Evolutionary conservation across 495 filamentous ascomycete genomes (phyloP).

Genomic region (Halenospora varia): DNA sequence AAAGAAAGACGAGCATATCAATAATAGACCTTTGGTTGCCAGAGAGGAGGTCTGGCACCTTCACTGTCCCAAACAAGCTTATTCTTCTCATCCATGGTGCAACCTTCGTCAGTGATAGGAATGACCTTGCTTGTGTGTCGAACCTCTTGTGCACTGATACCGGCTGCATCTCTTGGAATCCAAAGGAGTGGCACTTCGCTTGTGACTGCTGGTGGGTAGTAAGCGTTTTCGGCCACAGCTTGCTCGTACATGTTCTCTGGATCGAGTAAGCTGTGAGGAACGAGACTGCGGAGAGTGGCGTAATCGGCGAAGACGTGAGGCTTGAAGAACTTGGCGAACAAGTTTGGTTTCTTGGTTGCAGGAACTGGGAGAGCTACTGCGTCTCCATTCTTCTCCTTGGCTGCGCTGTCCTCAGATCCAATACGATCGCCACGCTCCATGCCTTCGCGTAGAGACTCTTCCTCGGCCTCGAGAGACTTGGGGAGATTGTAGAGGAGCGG

Average conservation of each 20-base stretch:
- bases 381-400: constrained; percentile 25
- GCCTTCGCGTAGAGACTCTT: constrained; percentile 50
- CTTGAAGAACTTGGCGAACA: constrained; percentile 66
- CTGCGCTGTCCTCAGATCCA: constrained; percentile 21
- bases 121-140: constrained; percentile 67
- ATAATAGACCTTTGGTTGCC: constrained; percentile 63
- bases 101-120: constrained; percentile 78
- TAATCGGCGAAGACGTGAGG: constrained; percentile 78
- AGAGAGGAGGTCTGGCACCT: constrained; percentile 71
- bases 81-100: constrained; percentile 74
- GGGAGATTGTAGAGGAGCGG: constrained; percentile 83
- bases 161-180: constrained; percentile 75
- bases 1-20: constrained; percentile 21
- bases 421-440: constrained; percentile 30
- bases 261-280: constrained; percentile 53
- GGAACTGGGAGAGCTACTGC: constrained; percentile 22
- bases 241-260: constrained; percentile 46
- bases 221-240: constrained; percentile 63
- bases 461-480: constrained; percentile 51
- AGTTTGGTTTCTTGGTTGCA: constrained; percentile 35
- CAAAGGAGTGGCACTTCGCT: constrained; percentile 68
- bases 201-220: constrained; percentile 69
- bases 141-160: constrained; percentile 75
- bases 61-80: constrained; percentile 73
- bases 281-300: constrained; percentile 61